These are phyloP conservation scores for Alternaria viburni DNA, from an alignment of 2,329 filamentous ascomycete species.

Conservation along the genomic window DNA sequence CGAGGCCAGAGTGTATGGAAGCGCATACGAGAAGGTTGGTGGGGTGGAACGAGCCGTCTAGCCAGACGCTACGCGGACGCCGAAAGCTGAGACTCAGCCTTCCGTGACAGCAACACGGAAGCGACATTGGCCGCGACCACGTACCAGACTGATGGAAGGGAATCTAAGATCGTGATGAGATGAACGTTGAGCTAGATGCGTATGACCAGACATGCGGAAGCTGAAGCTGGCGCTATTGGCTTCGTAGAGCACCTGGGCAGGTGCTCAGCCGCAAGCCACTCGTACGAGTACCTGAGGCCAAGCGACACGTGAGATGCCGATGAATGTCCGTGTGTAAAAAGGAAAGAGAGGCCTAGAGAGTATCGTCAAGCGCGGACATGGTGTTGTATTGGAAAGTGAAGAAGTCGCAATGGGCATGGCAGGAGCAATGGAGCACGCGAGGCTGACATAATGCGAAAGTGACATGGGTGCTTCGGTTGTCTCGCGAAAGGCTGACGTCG, in stretches of 20 bases:
- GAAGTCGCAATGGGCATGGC: neutral
- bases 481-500: constrained; percentile 19
- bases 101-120: neutral
- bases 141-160: neutral
- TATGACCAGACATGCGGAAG: constrained; percentile 1
- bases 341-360: neutral
- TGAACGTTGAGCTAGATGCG: neutral
- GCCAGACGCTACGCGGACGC: neutral
- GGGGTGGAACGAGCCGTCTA: neutral
- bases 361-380: neutral
- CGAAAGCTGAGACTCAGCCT: neutral
- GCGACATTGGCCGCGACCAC: constrained; percentile 2
- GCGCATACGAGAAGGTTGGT: neutral
- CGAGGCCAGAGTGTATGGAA: neutral
- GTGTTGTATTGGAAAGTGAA: neutral
- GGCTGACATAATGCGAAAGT: constrained; percentile 7
- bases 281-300: neutral
- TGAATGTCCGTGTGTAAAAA: neutral
- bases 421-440: neutral
- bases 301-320: neutral
- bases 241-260: neutral
- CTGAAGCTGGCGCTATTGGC: constrained; percentile 4
- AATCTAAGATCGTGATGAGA: constrained; percentile 3
- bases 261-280: neutral
- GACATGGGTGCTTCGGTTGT: constrained; percentile 4